Evolutionary conservation across 2,329 filamentous ascomycete genomes (phyloP).

Genomic region (Stromatinia cepivora): DNA sequence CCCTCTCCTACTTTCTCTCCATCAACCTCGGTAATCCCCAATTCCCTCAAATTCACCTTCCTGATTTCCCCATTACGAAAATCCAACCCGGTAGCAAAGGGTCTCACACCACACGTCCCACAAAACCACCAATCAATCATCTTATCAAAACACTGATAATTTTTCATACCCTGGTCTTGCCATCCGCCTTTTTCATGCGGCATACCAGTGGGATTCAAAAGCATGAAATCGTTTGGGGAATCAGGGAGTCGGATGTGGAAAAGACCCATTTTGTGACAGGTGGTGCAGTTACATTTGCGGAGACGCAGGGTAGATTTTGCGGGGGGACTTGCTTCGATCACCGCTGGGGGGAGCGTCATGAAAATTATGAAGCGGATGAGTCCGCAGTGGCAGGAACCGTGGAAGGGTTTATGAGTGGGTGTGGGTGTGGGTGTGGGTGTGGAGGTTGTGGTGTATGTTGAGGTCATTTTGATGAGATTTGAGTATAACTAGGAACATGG

Average conservation of each 20-base stretch:
- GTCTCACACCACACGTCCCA: slow-evolving; percentile 48
- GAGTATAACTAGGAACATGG: not conserved
- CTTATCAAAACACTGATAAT: slow-evolving; percentile 44
- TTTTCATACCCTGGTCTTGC: slow-evolving; percentile 45
- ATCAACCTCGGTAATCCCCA: slow-evolving; percentile 13
- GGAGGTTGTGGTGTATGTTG: not conserved
- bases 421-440: slow-evolving; percentile 11
- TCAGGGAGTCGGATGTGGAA: slow-evolving; percentile 48
- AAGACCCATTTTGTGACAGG: slow-evolving; percentile 51
- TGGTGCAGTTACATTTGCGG: slow-evolving; percentile 49
- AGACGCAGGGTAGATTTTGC: slow-evolving; percentile 31
- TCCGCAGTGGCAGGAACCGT: slow-evolving; percentile 52
- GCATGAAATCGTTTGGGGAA: slow-evolving; percentile 47
- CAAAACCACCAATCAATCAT: slow-evolving; percentile 49
- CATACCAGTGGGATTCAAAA: slow-evolving; percentile 44
- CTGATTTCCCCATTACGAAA: slow-evolving; percentile 40
- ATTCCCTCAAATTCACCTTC: slow-evolving; percentile 26
- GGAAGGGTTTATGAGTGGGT: slow-evolving; percentile 34
- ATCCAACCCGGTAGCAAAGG: slow-evolving; percentile 43
- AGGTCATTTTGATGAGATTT: not conserved
- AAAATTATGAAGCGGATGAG: slow-evolving; percentile 46
- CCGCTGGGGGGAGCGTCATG: slow-evolving; percentile 45
- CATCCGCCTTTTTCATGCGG: slow-evolving; percentile 37
- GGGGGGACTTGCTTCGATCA: slow-evolving; percentile 30
- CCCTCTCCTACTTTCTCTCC: slow-evolving; percentile 28